phyloP scores from a whole-genome alignment of 2,329 filamentous ascomycete species.

The Colletotrichum viniferum region DNA sequence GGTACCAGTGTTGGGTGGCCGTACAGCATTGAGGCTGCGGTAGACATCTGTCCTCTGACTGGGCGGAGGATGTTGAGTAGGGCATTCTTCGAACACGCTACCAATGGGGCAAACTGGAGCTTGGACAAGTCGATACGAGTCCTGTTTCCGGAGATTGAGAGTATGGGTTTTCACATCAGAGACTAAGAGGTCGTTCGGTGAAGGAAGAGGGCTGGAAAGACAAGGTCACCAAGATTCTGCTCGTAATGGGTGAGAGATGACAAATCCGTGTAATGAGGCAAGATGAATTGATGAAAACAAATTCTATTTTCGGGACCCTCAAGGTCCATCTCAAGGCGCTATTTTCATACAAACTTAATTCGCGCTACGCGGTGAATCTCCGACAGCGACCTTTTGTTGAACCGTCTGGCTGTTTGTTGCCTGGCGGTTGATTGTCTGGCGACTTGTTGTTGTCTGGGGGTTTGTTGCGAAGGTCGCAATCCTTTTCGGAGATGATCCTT shows the following conservation, averaged over 20 bases:
- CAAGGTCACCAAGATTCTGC: neutral
- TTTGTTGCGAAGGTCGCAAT: neutral
- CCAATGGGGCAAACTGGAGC: slow-evolving; percentile 7
- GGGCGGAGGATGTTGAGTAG: slow-evolving; percentile 7
- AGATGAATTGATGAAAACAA: neutral
- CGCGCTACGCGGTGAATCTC: neutral
- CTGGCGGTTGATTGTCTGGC: too few species aligned
- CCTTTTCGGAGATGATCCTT: neutral
- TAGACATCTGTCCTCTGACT: neutral
- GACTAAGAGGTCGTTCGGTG: neutral
- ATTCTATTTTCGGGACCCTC: neutral
- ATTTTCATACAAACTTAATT: neutral
- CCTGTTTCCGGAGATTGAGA: slow-evolving; percentile 9
- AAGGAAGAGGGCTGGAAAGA: too few species aligned
- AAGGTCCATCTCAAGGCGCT: neutral
- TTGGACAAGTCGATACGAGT: slow-evolving; percentile 5
- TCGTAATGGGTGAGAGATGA: neutral
- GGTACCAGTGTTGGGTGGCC: slow-evolving; percentile 10
- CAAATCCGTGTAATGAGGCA: neutral
- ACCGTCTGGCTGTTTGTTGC: neutral
- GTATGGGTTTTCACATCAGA: neutral
- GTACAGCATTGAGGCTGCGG: slow-evolving; percentile 10
- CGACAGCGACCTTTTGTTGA: neutral
- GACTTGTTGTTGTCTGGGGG: neutral
- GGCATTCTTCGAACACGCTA: slow-evolving; percentile 11